phyloP scores from a whole-genome alignment of 768 basidiomycete genomes.

The Mycena epipterygia region DNA sequence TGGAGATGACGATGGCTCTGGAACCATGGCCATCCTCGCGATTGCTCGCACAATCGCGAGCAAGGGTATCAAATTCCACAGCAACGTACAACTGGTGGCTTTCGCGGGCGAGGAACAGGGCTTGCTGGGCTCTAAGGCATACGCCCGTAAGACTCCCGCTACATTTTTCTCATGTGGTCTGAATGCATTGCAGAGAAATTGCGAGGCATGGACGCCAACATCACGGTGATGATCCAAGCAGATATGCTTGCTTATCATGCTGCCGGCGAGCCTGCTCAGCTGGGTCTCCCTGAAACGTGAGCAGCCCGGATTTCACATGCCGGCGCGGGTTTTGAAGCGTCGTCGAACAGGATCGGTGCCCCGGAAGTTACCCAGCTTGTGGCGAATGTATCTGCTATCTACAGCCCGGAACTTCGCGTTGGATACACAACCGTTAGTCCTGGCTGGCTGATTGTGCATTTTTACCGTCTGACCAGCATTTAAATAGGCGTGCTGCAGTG shows the following conservation, averaged over 20 bases:
- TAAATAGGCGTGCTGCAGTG: slow-evolving; percentile 86
- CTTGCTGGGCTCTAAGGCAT: slow-evolving; percentile 80
- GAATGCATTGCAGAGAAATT: slow-evolving; percentile 63
- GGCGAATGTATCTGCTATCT: slow-evolving; percentile 80
- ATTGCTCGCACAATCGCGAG: slow-evolving; percentile 83
- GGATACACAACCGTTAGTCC: slow-evolving; percentile 71
- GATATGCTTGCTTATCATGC: slow-evolving; percentile 92
- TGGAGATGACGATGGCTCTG: slow-evolving; percentile 68
- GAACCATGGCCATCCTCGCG: slow-evolving; percentile 78
- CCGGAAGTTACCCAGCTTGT: slow-evolving; percentile 83
- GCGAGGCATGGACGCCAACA: slow-evolving; percentile 68
- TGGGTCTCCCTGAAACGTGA: slow-evolving; percentile 82
- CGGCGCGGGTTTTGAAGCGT: slow-evolving; percentile 7
- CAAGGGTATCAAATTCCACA: slow-evolving; percentile 76
- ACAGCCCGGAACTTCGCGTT: slow-evolving; percentile 83
- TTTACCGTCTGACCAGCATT: not conserved
- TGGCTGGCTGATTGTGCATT: not conserved
- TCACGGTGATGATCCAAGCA: slow-evolving; percentile 89
- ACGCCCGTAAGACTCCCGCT: slow-evolving; percentile 71
- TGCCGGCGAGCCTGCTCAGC: slow-evolving; percentile 84
- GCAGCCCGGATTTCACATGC: slow-evolving; percentile 39
- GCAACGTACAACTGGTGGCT: slow-evolving; percentile 83
- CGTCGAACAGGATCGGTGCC: slow-evolving; percentile 75
- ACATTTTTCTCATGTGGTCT: not conserved
- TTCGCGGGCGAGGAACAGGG: slow-evolving; percentile 97